Evolutionary conservation across 2,329 filamentous ascomycete species (phyloP).

Genomic region (Talaromyces marneffei): DNA sequence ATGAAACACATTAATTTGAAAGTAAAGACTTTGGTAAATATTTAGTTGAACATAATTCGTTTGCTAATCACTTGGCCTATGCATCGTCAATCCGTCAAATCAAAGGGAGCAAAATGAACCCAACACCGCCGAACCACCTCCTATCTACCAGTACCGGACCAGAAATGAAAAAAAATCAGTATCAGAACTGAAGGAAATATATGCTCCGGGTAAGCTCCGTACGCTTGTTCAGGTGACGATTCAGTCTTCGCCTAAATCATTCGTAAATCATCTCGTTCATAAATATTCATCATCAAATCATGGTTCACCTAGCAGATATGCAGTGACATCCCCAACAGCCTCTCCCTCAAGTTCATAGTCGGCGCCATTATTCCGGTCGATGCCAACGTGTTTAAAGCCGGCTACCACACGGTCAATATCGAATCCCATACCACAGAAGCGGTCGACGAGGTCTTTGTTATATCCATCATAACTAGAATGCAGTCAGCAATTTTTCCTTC

Average conservation of each 20-base stretch:
- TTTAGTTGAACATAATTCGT: background rate
- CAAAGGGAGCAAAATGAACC: background rate
- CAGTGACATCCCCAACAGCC: constrained; percentile 85
- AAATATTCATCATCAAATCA: constrained; percentile 28
- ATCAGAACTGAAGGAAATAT: background rate
- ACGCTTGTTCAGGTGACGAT: constrained; percentile 9
- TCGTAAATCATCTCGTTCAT: constrained; percentile 15
- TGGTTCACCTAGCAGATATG: constrained; percentile 73
- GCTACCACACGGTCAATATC: constrained; percentile 78
- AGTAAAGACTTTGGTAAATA: background rate
- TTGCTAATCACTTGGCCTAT: background rate
- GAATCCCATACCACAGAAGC: constrained; percentile 88
- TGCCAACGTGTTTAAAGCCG: constrained; percentile 74
- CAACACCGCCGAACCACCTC: background rate
- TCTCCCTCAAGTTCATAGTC: constrained; percentile 86
- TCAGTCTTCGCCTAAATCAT: constrained; percentile 7
- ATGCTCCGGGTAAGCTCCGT: constrained; percentile 28
- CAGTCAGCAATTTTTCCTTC: background rate
- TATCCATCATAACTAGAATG: constrained; percentile 72
- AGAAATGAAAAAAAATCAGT: background rate
- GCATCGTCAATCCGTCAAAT: background rate
- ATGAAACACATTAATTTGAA: background rate
- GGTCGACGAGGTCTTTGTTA: constrained; percentile 73
- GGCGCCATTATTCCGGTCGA: constrained; percentile 68
- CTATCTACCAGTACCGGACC: constrained; percentile 2